Conservation (phyloP, 2,329 filamentous ascomycete species). For the Neobulgaria alba region DNA sequence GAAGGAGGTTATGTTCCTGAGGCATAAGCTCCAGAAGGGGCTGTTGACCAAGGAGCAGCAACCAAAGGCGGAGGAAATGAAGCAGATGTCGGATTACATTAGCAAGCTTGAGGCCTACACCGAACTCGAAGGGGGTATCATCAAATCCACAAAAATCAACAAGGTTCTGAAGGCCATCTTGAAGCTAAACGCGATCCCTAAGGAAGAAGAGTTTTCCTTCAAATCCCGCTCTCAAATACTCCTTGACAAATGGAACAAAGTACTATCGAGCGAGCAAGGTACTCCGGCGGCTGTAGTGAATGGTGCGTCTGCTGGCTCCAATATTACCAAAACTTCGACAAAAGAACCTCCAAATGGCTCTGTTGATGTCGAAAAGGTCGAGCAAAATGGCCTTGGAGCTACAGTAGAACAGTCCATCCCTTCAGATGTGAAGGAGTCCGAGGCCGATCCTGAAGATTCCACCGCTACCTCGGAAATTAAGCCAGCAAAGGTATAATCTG, state of each 20-base stretch:
- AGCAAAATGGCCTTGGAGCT: no score
- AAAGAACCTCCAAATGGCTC: neutral
- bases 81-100: slow-evolving; percentile 67
- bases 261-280: slow-evolving; percentile 54
- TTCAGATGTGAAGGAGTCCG: no score
- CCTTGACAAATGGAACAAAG: slow-evolving; percentile 82
- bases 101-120: slow-evolving; percentile 71
- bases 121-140: slow-evolving; percentile 82
- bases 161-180: slow-evolving; percentile 94
- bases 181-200: slow-evolving; percentile 72
- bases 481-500: no score
- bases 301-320: slow-evolving; percentile 3
- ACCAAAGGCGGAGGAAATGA: slow-evolving; percentile 82
- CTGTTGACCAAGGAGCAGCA: slow-evolving; percentile 77
- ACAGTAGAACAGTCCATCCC: no score
- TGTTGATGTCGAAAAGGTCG: no score
- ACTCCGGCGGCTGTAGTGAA: slow-evolving; percentile 27
- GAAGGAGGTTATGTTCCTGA: slow-evolving; percentile 81
- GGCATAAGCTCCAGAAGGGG: slow-evolving; percentile 90
- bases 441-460: no score
- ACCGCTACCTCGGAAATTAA: no score
- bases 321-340: neutral
- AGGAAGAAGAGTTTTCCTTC: slow-evolving; percentile 84
- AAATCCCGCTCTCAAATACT: slow-evolving; percentile 73
- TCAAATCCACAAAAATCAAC: slow-evolving; percentile 91